Percentiles rank a stretch among this genome's conserved stretches.
These are phyloP conservation scores for Alternaria brassicicola DNA, from an alignment of 2,329 filamentous ascomycete genomes.

Conservation along the genomic window DNA sequence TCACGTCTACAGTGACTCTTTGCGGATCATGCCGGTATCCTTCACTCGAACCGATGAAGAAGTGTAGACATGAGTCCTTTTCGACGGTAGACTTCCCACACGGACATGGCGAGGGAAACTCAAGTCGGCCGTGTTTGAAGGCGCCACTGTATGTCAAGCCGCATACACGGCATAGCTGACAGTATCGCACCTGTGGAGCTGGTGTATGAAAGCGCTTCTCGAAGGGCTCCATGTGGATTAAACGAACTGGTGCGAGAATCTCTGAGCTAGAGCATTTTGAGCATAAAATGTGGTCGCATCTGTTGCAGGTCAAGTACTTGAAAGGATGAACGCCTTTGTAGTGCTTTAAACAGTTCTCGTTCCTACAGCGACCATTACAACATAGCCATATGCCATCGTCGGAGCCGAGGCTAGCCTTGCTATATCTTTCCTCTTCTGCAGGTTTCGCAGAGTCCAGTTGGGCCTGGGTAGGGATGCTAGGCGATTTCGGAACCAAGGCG, in stretches of 20 bases:
- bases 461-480: neutral
- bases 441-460: neutral
- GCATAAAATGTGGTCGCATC: neutral
- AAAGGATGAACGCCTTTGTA: neutral
- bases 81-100: neutral
- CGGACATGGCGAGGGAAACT: neutral
- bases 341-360: slow-evolving; percentile 19
- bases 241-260: neutral
- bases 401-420: neutral
- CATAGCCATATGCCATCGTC: slow-evolving; percentile 23
- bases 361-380: slow-evolving; percentile 9
- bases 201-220: neutral
- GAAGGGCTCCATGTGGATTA: neutral
- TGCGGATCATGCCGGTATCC: neutral
- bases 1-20: neutral
- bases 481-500: neutral
- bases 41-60: neutral
- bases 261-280: neutral
- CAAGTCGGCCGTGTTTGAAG: neutral
- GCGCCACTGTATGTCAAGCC: neutral
- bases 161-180: neutral
- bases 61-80: neutral
- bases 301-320: neutral
- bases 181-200: neutral
- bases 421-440: neutral